Evolutionary conservation across 139 green algal species (phyloP), one percentile per base, ranked within the genome.

Genomic region (Asterochloris sp.): DNA sequence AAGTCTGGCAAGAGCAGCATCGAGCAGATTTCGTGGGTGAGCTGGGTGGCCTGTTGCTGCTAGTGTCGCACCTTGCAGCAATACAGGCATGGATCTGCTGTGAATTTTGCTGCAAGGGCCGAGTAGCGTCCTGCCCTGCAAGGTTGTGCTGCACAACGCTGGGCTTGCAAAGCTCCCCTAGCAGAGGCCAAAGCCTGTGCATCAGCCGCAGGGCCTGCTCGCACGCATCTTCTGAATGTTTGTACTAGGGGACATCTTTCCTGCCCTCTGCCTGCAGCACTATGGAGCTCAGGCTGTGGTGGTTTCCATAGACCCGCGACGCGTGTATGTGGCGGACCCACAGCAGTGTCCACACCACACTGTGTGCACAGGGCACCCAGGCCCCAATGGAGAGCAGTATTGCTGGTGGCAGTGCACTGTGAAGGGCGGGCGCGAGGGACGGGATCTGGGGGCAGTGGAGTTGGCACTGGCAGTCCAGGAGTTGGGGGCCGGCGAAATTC

Each of bases 401-500:
- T 97, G 90, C 85, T 99, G 97, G 97, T 82, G 78, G 62, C 76
- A 85, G 82, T 85, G 82, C 68, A 85, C 82, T 54, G 82, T 85
- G 0, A 82, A 94, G 87, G 97, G 97, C 2, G 97, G 97, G 13
- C 73, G 92, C 14, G 95, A 99, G 89, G 94, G 93, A 8, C 89
- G 96, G 0, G 92, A 97, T 77, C 90, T 99, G 61, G 96, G 95
- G 38, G 96, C 95, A 0, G 93, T 97, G 54, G 91, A 98, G 90
- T 89, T 99, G 73, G 95, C 97, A 0, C 83, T 88, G 69, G 96
- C 92, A 13, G 91, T 98, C 38, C 95, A 99, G 86, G 94, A 92
- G 14, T 89, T 99, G 78, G 97, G 97, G 0, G 96, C 97, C 16
- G 97, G 97, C 16, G 97, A 99, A 89, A 98, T 99, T 85, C 86